Evolutionary conservation across 225 moss, liverwort and hornwort species (phyloP), one percentile per base, ranked within the genome.

Genomic region (Physcomitrellopsis africana): DNA sequence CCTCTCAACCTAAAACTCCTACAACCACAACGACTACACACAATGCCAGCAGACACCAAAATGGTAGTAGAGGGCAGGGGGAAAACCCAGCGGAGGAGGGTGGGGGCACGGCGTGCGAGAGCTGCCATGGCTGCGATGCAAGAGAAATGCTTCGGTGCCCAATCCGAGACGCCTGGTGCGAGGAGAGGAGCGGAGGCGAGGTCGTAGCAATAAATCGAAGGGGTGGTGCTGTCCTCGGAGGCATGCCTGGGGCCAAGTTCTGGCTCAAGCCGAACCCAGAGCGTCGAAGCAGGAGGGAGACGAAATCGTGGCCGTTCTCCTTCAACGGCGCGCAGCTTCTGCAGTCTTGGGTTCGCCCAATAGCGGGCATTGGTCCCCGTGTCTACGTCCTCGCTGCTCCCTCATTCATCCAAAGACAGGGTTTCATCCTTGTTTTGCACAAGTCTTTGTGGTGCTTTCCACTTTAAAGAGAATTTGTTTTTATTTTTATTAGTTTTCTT

Each of bases 111-210:
- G 60, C 86, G 83, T 44, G 83, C 78, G 1, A 86, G 81, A 51
- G 83, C 72, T 78, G 86, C 86, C 86, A 86, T 86, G 60, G 27
- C 80, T 68, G 61, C 13, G 52, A 41, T 17, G 78, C 52, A 51
- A 45, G 49, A 47, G 41, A 46, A 51, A 29, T 29, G 29, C 29
- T 29, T 46, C 10, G 46, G 69, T 41, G 72, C 20, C 15, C 51
- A n/a, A 29, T 4, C 2, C 29, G 29, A 29, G 29, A 29, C 29
- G 29, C 29, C 29, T 1, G 29, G 29, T 29, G 29, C 29, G 29
- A 29, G 29, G 4, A 37, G 32, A 4, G 32, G 7, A 4, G 32
- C 32, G 4, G 32, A 2, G 26, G 46, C 14, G 23, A 43, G 15
- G 10, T 16, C 3, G 58, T 58, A 10, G 10, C 58, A 37, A 37